Base-by-base conservation (phyloP, 2,329 filamentous ascomycete genomes). In the Dactylellina haptotyla region DNA sequence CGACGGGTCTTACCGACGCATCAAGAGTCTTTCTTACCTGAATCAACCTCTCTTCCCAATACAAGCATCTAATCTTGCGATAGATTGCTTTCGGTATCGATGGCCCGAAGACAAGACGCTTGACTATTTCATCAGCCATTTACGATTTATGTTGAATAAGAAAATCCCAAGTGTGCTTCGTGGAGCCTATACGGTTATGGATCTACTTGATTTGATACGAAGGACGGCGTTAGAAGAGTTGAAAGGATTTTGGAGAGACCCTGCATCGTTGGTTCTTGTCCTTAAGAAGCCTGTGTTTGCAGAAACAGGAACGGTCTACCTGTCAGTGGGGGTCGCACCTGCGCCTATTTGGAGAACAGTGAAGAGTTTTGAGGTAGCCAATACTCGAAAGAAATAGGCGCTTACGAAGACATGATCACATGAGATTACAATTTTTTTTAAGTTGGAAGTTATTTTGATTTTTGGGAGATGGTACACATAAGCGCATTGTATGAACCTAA, bases 61-160 rank as follows among this genome's bases (percentile, higher is more conserved):
- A 8, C 37, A 48, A 12, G 41, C 48, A 10, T 30, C 46, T 14
- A 62, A 20, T 41, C 54, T 69, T n/a, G 64, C 32, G 2, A 18
- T 69, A 14, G 64, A 69, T 25, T 69, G 64, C 20, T 69, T 69
- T 23, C 50, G 64, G 20, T 69, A 69, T 20, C 56, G 56, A 5
- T 69, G 51, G 20, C 56, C 46, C 18, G 56, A 61, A 32, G 64
- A 69, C 39, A 69, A 69, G 50, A 69, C 46, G 10, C 41, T 69
- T 9, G 64, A 69, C 16, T 62, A 54, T 41, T 69, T 61, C 50
- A 62, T 62, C 37, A 56, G 64, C 4, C 54, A 69, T 32, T 56
- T 69, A 37, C 64, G 64, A 30, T 69, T 69, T 50, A 69, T 62
- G 56, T 43, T 69, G n/a, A 69, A 69, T 30, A 69, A 69, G 20